phyloP scores from a whole-genome alignment of 495 filamentous ascomycete species.

The Xylaria telfairii region DNA sequence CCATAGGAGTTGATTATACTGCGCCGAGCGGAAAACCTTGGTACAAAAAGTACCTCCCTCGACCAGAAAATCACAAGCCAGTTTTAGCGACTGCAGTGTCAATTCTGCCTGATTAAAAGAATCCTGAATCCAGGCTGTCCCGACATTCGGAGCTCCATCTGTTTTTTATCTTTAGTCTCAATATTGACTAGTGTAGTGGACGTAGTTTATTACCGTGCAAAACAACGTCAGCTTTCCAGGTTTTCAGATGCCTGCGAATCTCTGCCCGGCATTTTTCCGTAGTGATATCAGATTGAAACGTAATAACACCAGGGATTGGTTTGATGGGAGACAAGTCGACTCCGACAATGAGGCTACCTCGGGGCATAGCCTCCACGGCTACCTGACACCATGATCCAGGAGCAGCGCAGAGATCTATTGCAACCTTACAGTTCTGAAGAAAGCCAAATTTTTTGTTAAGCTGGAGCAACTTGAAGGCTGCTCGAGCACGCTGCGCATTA shows the following conservation, averaged over 20 bases:
- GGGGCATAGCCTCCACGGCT: constrained; percentile 91
- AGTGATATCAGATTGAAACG: constrained; percentile 98
- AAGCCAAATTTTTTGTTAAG: constrained; percentile 99
- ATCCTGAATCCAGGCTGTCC: constrained; percentile 98
- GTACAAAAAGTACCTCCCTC: constrained; percentile 96
- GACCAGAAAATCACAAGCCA: constrained; percentile 90
- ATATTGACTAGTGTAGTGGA: constrained; percentile 92
- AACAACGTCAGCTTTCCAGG: constrained; percentile 99
- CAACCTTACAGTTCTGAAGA: constrained; percentile 92
- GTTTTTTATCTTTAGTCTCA: too few species aligned
- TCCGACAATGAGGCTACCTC: constrained; percentile 87
- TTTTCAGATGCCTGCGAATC: constrained; percentile 88
- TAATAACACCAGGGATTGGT: constrained; percentile 87
- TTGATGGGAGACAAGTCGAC: constrained; percentile 97
- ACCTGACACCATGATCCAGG: constrained; percentile 99
- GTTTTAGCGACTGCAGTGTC: constrained; percentile 86
- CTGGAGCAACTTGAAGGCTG: constrained; percentile 98
- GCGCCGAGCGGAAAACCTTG: constrained; percentile 97
- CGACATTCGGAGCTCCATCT: constrained; percentile 98
- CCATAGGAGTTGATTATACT: constrained; percentile 96
- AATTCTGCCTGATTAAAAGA: constrained; percentile 97
- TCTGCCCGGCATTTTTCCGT: constrained; percentile 96
- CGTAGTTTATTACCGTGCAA: too few species aligned
- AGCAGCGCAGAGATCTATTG: constrained; percentile 96
- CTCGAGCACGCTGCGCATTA: constrained; percentile 89